Conservation (phyloP, 1,284 basidiomycete species). For the Stygiomarasmius scandens region DNA sequence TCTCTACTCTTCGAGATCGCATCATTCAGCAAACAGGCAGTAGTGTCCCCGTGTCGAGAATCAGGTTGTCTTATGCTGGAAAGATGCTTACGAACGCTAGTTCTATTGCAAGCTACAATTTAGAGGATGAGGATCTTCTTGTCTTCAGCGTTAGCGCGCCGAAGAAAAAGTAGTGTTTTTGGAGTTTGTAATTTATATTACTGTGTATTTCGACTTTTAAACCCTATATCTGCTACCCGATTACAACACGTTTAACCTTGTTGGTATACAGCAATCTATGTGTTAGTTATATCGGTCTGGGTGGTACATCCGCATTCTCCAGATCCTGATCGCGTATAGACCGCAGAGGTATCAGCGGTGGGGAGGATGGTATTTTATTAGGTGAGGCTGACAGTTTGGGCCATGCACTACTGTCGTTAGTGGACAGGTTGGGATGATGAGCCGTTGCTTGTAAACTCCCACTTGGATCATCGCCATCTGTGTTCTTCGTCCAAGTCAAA, state of each 20-base stretch:
- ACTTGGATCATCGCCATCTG: not conserved
- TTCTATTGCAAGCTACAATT: constrained; percentile 83
- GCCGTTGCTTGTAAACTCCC: not conserved
- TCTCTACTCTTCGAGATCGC: constrained; percentile 86
- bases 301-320: too few relatives aligned
- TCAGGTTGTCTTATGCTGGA: constrained; percentile 75
- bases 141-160: constrained; percentile 75
- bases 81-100: constrained; percentile 86
- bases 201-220: not conserved
- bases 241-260: too few relatives aligned
- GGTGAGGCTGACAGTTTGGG: too few relatives aligned
- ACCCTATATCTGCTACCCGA: not conserved
- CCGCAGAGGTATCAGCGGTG: too few relatives aligned
- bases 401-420: too few relatives aligned
- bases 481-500: constrained; percentile 18
- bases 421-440: too few relatives aligned
- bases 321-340: too few relatives aligned
- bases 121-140: constrained; percentile 86
- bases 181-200: not conserved
- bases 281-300: too few relatives aligned
- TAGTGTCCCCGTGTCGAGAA: constrained; percentile 73
- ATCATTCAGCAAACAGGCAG: constrained; percentile 79
- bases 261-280: too few relatives aligned
- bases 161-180: constrained; percentile 61
- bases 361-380: too few relatives aligned